Conservation (phyloP, 306 rosid genomes). For the Malus fusca region DNA sequence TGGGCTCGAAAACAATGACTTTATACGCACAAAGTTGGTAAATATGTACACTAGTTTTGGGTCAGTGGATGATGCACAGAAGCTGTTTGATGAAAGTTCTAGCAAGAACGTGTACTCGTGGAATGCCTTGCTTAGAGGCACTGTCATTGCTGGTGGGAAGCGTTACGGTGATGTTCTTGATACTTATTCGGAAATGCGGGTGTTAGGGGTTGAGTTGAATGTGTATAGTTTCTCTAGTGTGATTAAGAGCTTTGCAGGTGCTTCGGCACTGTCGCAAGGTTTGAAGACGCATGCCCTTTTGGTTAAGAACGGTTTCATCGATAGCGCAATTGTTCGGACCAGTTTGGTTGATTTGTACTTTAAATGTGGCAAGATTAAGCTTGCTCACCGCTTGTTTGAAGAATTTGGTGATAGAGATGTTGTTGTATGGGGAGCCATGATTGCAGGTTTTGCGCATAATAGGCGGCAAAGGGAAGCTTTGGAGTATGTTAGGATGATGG, state of each 20-base stretch:
- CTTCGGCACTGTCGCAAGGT: constrained; percentile 59
- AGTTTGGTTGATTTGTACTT: constrained; percentile 36
- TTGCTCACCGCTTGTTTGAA: constrained; percentile 42
- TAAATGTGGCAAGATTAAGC: constrained; percentile 42
- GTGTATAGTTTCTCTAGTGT: constrained; percentile 65
- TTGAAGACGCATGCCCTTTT: constrained; percentile 58
- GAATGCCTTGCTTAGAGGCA: constrained; percentile 77
- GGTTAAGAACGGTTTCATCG: constrained; percentile 67
- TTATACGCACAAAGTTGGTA: constrained; percentile 43
- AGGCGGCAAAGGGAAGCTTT: constrained; percentile 45
- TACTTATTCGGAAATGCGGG: constrained; percentile 49
- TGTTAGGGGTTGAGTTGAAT: constrained; percentile 58
- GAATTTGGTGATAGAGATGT: constrained; percentile 49
- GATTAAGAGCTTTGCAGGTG: constrained; percentile 70
- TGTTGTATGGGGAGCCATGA: constrained; percentile 65
- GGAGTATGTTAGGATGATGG: constrained; percentile 47
- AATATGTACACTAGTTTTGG: constrained; percentile 61
- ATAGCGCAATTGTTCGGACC: constrained; percentile 38
- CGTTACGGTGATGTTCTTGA: constrained; percentile 32
- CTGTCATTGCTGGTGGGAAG: constrained; percentile 51
- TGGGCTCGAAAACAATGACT: constrained; percentile 49
- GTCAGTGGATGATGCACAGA: constrained; percentile 39
- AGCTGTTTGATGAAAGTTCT: constrained; percentile 40
- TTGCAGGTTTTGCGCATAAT: constrained; percentile 46
- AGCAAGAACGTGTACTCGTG: constrained; percentile 50